phyloP scores from a whole-genome alignment of 2,329 filamentous ascomycete genomes.

The Pseudogymnoascus sp. region DNA sequence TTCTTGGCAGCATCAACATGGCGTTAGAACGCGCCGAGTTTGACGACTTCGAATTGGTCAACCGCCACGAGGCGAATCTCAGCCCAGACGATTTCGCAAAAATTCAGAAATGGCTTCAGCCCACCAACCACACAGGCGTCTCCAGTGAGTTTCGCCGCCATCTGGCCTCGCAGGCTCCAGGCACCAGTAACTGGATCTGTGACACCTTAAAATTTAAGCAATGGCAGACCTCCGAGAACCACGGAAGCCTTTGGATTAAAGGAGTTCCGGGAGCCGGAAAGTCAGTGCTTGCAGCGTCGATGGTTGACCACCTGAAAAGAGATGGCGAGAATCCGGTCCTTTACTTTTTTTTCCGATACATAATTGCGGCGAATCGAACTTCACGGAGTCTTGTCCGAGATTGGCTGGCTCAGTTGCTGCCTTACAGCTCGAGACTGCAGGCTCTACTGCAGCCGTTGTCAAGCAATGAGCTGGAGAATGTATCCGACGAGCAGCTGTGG shows the following conservation, averaged over 20 bases:
- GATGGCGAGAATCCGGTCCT: constrained; percentile 23
- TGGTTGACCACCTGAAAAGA: constrained; percentile 20
- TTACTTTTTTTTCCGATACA: constrained; percentile 35
- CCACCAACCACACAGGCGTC: constrained; percentile 14
- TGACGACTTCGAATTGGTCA: constrained; percentile 15
- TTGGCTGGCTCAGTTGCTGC: constrained; percentile 29
- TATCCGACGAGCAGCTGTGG: constrained; percentile 26
- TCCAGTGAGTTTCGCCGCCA: constrained; percentile 19
- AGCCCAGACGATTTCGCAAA: constrained; percentile 13
- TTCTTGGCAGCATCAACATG: not conserved
- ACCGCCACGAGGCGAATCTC: constrained; percentile 14
- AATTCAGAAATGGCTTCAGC: constrained; percentile 16
- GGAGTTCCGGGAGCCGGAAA: constrained; percentile 41
- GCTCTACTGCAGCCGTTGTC: constrained; percentile 13
- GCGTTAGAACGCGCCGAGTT: not conserved
- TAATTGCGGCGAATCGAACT: constrained; percentile 28
- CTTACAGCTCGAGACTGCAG: constrained; percentile 25
- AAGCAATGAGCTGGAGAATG: constrained; percentile 13
- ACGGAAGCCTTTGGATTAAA: constrained; percentile 40
- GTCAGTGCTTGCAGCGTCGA: constrained; percentile 32
- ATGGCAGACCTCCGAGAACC: constrained; percentile 21
- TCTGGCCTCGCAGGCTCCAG: constrained; percentile 12
- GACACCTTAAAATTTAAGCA: constrained; percentile 17
- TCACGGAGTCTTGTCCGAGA: constrained; percentile 28
- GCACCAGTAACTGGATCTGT: constrained; percentile 16